Conservation (phyloP, 352 stramenopile genomes). For the Phytophthora foliorum region DNA sequence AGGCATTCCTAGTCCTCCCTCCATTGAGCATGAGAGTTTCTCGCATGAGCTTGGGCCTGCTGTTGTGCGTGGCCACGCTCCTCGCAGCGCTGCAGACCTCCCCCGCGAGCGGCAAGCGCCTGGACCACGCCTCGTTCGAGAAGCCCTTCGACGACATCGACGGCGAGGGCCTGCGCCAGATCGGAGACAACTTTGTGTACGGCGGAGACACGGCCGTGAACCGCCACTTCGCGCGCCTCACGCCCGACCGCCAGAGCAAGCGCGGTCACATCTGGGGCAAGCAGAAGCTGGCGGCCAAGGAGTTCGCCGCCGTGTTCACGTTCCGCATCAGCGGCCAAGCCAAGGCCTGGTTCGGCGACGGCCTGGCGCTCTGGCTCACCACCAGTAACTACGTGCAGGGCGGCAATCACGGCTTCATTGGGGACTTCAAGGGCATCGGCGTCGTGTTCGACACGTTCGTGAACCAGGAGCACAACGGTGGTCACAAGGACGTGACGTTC, state of each 20-base stretch:
- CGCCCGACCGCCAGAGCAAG: slow-evolving; percentile 83
- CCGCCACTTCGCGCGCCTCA: slow-evolving; percentile 85
- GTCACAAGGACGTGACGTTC: slow-evolving; percentile 88
- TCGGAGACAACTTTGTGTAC: slow-evolving; percentile 66
- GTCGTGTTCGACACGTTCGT: slow-evolving; percentile 90
- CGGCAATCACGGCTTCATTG: slow-evolving; percentile 86
- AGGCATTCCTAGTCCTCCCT: slow-evolving; percentile 6
- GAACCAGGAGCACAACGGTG: slow-evolving; percentile 79
- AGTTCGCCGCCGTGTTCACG: slow-evolving; percentile 84
- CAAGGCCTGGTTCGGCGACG: slow-evolving; percentile 81
- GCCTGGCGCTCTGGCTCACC: slow-evolving; percentile 85
- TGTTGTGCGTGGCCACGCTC: slow-evolving; percentile 35
- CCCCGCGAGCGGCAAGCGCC: slow-evolving; percentile 39
- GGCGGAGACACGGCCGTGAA: slow-evolving; percentile 78
- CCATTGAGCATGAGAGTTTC: slow-evolving; percentile 32
- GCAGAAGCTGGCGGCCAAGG: slow-evolving; percentile 59
- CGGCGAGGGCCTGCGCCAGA: slow-evolving; percentile 61
- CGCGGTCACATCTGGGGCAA: slow-evolving; percentile 82
- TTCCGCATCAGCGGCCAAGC: slow-evolving; percentile 89
- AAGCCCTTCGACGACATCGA: slow-evolving; percentile 86
- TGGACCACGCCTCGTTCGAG: slow-evolving; percentile 71
- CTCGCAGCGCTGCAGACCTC: slow-evolving; percentile 30
- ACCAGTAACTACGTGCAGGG: slow-evolving; percentile 63
- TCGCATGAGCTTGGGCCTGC: slow-evolving; percentile 18
- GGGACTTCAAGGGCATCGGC: slow-evolving; percentile 77